phyloP scores from a whole-genome alignment of 805 yeast species.

The Scheffersomyces stipitis region DNA sequence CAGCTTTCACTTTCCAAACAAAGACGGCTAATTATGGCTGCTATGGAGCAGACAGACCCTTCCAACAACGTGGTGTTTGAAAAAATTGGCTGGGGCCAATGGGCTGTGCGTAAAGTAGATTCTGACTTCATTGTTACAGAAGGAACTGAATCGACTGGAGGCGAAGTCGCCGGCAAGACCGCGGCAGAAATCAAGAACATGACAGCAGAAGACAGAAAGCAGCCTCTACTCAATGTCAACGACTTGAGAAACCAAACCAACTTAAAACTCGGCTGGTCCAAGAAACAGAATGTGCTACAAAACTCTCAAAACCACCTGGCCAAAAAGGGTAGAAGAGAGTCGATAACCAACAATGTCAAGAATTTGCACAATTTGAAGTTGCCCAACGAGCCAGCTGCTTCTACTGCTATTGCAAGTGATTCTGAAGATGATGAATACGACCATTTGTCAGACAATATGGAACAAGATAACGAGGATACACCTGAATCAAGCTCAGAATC shows the following conservation, averaged over 20 bases:
- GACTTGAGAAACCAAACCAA: constrained; percentile 36
- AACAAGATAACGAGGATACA: constrained; percentile 36
- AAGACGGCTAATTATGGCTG: constrained; percentile 85
- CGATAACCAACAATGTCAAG: constrained; percentile 46
- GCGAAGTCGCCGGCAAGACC: constrained; percentile 21
- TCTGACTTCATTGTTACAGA: constrained; percentile 48
- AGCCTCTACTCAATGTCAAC: constrained; percentile 25
- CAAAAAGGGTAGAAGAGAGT: constrained; percentile 41
- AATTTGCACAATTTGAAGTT: constrained; percentile 48
- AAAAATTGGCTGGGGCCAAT: constrained; percentile 97
- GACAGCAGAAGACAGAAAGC: too few relatives aligned
- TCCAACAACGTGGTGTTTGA: constrained; percentile 71
- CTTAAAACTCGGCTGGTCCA: constrained; percentile 40
- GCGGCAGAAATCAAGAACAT: constrained; percentile 24
- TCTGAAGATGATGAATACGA: constrained; percentile 33
- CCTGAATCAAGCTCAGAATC: constrained; percentile 35
- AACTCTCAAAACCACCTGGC: too few relatives aligned
- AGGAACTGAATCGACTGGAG: constrained; percentile 29
- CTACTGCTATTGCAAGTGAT: constrained; percentile 28
- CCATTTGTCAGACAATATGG: constrained; percentile 34
- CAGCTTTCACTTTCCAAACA: constrained; percentile 82
- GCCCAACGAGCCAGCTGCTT: constrained; percentile 37
- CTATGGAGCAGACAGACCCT: constrained; percentile 71
- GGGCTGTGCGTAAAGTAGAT: constrained; percentile 71
- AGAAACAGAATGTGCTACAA: constrained; percentile 29